Base-by-base conservation (phyloP, 148 eudicot species). In the Salicornia ramosissima region DNA sequence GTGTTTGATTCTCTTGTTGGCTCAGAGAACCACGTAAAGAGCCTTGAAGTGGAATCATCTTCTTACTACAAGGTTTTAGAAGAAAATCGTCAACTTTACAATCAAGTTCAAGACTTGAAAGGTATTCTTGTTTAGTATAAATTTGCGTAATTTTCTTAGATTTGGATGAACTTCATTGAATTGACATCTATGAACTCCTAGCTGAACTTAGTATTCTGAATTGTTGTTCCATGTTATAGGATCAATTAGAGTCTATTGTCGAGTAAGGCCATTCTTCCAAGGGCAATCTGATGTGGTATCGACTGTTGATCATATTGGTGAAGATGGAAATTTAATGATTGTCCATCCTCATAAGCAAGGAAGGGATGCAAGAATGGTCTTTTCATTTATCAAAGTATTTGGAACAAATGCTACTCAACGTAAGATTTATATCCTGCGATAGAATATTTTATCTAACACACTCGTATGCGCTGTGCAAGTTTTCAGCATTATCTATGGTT, bases 21-120 rank as follows among this genome's bases (percentile, higher is more conserved):
- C 57, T 70, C 75, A 93, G 98, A 73, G 57, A 74, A 88, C 68
- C 92, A 93, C 64, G 80, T 91, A 36, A 86, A 78, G 76, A 83
- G 86, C 66, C 87, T 94, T 71, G 91, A 87, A 79, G 90, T 75
- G 42, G 89, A 91, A 36, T 82, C 99, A 42, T 84, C 96, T 57
- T 87, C 96, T 59, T 94, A 90, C 77, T 88, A 94, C 82, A 86
- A 87, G 77, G 96, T 94, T 75, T 76, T 94, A 67, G 91, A 91
- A 80, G 99, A 94, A 83, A 94, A 94, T 53, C 91, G 99, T 19
- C 49, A 64, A 51, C 91, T 94, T 22, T 91, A 88, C 71, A 94
- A 94, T 83, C 91, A 86, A 78, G 92, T 94, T 42, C 99, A 88
- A 81, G 99, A 94, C 79, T 82, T 94, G 64, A 94, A 89, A 94